Percentiles rank a stretch among this genome's conserved stretches.
These are phyloP conservation scores for Echeveria elegans DNA, from an alignment of 164 flowering plant genomes.

Conservation along the genomic window DNA sequence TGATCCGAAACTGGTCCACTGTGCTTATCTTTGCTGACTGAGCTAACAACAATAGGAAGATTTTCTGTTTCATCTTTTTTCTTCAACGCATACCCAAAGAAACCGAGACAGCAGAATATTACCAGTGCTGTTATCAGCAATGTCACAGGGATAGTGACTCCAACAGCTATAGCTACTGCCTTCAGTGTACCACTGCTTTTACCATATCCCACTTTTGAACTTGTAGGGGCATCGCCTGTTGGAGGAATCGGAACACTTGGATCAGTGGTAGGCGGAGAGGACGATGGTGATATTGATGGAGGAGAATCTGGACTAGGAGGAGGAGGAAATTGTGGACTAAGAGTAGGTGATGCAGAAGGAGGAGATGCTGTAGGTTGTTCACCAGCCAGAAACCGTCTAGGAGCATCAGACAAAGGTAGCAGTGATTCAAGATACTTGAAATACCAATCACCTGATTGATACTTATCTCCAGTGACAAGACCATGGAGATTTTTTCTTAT, in stretches of 20 bases:
- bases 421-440: slow-evolving; percentile 23
- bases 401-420: slow-evolving; percentile 18
- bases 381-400: slow-evolving; percentile 21
- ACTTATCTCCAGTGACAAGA: slow-evolving; percentile 23
- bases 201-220: slow-evolving; percentile 19
- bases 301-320: slow-evolving; percentile 12
- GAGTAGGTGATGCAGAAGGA: slow-evolving; percentile 16
- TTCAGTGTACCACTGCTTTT: slow-evolving; percentile 11
- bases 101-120: slow-evolving; percentile 37
- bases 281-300: slow-evolving; percentile 17
- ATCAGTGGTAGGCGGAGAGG: slow-evolving; percentile 21
- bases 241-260: slow-evolving; percentile 17
- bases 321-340: slow-evolving; percentile 4
- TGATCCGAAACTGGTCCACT: slow-evolving; percentile 14
- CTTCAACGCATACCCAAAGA: slow-evolving; percentile 17
- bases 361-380: slow-evolving; percentile 17
- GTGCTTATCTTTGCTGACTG: slow-evolving; percentile 35
- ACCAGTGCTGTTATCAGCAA: slow-evolving; percentile 41
- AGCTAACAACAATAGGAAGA: slow-evolving; percentile 24
- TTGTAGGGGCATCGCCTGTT: slow-evolving; percentile 14
- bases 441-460: slow-evolving; percentile 27
- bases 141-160: slow-evolving; percentile 59
- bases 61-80: slow-evolving; percentile 67
- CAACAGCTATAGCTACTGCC: slow-evolving; percentile 53
- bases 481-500: slow-evolving; percentile 21